Conservation (phyloP, 2,329 filamentous ascomycete species). For the Fusarium brachygibbosum region DNA sequence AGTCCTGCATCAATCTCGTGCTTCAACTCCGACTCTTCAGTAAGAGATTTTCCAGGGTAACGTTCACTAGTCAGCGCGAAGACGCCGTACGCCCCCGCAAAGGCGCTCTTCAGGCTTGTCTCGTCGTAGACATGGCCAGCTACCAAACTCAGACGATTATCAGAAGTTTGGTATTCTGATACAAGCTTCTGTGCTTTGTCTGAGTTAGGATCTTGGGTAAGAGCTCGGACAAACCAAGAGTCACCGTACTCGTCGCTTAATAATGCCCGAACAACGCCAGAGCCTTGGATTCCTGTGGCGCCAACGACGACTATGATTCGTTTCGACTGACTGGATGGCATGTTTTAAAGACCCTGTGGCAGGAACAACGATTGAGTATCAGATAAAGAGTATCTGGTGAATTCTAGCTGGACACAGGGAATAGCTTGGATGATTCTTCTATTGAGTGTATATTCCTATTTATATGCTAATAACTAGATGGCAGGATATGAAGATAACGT, state of each 20-base stretch:
- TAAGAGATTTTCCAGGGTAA: neutral
- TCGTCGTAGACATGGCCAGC: neutral
- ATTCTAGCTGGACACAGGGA: neutral
- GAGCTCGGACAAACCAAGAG: neutral
- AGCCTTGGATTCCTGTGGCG: neutral
- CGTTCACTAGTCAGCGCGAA: neutral
- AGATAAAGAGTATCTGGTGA: neutral
- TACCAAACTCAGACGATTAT: neutral
- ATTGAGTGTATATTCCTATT: neutral
- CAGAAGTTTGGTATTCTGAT: neutral
- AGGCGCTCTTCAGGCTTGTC: neutral
- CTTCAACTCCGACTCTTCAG: neutral
- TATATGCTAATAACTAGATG: too few species aligned
- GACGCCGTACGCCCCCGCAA: neutral
- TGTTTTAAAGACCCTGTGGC: neutral
- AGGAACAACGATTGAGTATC: neutral
- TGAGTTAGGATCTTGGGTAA: neutral
- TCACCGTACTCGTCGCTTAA: neutral
- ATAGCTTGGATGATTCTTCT: neutral
- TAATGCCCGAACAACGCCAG: neutral
- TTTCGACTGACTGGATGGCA: neutral
- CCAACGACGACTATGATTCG: neutral
- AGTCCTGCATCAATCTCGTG: neutral
- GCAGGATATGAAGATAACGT: too few species aligned
- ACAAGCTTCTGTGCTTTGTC: neutral